Base-by-base conservation (phyloP, 2,329 filamentous ascomycete genomes). In the Lachnellula hyalina region DNA sequence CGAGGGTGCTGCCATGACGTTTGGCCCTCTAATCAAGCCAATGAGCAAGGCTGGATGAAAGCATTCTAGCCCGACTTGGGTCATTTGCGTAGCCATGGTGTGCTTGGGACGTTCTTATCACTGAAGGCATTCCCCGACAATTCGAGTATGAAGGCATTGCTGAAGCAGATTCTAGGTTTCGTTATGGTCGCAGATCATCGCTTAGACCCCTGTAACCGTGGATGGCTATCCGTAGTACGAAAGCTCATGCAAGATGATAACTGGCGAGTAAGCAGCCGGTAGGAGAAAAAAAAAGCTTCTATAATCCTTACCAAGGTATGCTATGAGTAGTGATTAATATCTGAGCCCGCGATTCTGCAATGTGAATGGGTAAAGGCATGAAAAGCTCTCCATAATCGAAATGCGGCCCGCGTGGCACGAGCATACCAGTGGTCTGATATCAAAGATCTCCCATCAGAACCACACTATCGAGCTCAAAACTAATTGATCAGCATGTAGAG, bases 111-210 rank as follows among this genome's bases (percentile, higher is more conserved):
- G 17, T 46, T 34, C 19, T 49, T 34, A n/a, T 21, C 40, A 41
- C n/a, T 45, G 53, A 50, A 50, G 40, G 53, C 53, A 55, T 52
- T 52, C 46, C 58, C 52, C 42, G 53, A 56, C 62, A 58, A 45
- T 53, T 48, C 40, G 57, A 59, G 62, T 65, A 46, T 58, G 59
- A 66, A 64, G 54, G 53, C 51, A 59, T 60, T 57, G 63, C 58
- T 60, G 60, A 63, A 56, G 59, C 59, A 63, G 51, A 55, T 51
- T 59, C 44, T 54, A 55, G 57, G 65, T 68, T 68, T 67, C 66
- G 66, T 54, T 53, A 55, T 57, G 59, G 66, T 67, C 62, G 61
- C 65, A 66, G 60, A 58, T 42, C 17, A 51, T 68, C 66, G 66
- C 66, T 66, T 64, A 64, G 21, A 47, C 49, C 60, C 59, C 55